Evolutionary conservation across 1,284 basidiomycete species (phyloP).

Genomic region (Mycena citricolor): DNA sequence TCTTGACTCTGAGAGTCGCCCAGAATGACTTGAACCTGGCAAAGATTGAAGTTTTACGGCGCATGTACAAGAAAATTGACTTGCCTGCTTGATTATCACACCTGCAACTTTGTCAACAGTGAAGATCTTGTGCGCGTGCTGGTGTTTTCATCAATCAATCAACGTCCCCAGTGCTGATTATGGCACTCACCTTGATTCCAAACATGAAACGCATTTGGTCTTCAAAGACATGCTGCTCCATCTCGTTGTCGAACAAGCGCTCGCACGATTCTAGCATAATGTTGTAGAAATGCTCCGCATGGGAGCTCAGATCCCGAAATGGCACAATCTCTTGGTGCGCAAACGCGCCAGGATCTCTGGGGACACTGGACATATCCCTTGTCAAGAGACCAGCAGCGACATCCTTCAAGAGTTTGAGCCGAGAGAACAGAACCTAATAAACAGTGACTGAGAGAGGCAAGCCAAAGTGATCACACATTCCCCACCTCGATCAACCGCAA

Average conservation of each 20-base stretch:
- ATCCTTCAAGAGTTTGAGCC: conserved; percentile 80
- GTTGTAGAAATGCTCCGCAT: conserved; percentile 72
- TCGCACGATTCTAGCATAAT: conserved; percentile 87
- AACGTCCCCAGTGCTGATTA: background rate
- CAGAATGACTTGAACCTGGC: conserved; percentile 74
- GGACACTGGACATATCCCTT: conserved; percentile 16
- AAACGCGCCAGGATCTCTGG: conserved; percentile 36
- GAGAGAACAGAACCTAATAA: conserved; percentile 78
- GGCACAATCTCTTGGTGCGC: conserved; percentile 23
- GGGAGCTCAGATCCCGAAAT: conserved; percentile 25
- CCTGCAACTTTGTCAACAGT: conserved; percentile 93
- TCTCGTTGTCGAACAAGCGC: conserved; percentile 87
- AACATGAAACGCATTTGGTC: conserved; percentile 92
- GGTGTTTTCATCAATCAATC: conserved; percentile 2
- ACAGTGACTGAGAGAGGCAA: conserved; percentile 8
- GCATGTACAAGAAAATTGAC: conserved; percentile 22
- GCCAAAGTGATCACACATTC: conserved; percentile 26
- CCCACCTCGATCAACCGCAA: conserved; percentile 85
- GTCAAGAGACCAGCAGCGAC: conserved; percentile 48
- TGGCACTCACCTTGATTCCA: conserved; percentile 65
- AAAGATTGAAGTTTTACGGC: conserved; percentile 7
- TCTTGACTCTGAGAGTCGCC: conserved; percentile 85
- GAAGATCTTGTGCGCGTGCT: conserved; percentile 84
- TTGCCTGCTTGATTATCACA: conserved; percentile 82
- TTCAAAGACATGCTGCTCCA: conserved; percentile 87